A percentile compares a stretch with the other conserved stretches of the same genome.
These are phyloP conservation scores for Cercophora scortea DNA, from an alignment of 495 filamentous ascomycete genomes.

Conservation along the genomic window DNA sequence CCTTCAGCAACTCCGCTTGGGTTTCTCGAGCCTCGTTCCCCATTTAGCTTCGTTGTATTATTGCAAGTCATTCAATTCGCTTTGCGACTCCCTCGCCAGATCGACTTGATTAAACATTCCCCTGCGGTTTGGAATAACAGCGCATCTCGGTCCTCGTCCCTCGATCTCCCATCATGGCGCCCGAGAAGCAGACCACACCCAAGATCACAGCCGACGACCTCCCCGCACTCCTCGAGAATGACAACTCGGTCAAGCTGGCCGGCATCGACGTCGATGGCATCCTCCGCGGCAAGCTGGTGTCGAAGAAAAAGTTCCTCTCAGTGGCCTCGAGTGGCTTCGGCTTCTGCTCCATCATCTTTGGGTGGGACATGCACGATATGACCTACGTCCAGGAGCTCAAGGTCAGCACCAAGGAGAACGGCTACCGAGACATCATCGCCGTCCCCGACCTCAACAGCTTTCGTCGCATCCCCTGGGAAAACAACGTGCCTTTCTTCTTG, in stretches of 20 bases:
- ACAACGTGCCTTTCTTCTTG: slow-evolving; percentile 86
- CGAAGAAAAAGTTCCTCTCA: slow-evolving; percentile 92
- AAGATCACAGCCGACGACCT: slow-evolving; percentile 57
- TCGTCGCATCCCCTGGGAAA: slow-evolving; percentile 91
- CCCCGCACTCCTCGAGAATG: slow-evolving; percentile 57
- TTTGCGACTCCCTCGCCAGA: background rate
- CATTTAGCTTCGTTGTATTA: no score
- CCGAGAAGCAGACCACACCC: slow-evolving; percentile 35
- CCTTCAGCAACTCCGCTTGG: no score
- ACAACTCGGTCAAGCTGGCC: slow-evolving; percentile 84
- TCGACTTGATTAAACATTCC: background rate
- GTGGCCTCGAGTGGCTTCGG: slow-evolving; percentile 80
- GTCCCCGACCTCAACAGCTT: slow-evolving; percentile 74
- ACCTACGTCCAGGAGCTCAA: slow-evolving; percentile 79
- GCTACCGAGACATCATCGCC: slow-evolving; percentile 84
- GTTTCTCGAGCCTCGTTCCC: no score
- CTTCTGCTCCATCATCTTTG: slow-evolving; percentile 94
- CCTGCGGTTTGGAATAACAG: background rate
- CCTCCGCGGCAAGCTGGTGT: slow-evolving; percentile 87
- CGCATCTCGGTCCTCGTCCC: background rate
- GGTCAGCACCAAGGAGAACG: slow-evolving; percentile 89
- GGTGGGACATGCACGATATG: slow-evolving; percentile 96
- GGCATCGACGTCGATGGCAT: slow-evolving; percentile 88
- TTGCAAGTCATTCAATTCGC: no score
- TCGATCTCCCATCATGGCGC: background rate